Base-by-base conservation (phyloP, 345 rosid genomes). In the Rhizophora mangle region DNA sequence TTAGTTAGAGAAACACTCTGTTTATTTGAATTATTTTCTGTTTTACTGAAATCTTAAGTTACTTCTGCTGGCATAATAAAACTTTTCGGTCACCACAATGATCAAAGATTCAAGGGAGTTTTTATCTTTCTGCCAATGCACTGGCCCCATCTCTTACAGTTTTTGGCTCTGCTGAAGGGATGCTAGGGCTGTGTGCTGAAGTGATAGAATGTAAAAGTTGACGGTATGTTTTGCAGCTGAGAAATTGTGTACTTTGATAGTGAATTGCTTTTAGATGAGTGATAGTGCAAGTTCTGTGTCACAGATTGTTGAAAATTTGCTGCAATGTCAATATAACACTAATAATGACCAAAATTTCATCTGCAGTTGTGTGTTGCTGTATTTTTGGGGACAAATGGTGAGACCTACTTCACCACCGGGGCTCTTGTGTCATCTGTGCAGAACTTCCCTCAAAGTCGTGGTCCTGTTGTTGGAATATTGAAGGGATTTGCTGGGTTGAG, bases 401-500 rank as follows among this genome's bases (percentile, higher is more conserved):
- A 96, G 74, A 96, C 99, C 70, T 89, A 92, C 87, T 92, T 88
- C 93, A 96, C 92, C 59, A 90, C 99, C 6, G 92, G 74, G 20
- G 84, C 99, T 73, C 72, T 96, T 68, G 95, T 96, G 69, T 96
- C 98, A 62, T 87, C 96, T 22, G 99, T 96, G 74, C 93, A 88
- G 31, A 96, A 96, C 85, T 92, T 92, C 67, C 98, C 98, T 1
- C 90, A 89, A 79, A 96, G 95, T 72, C 69, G 95, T 55, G 98
- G 97, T 75, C 99, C 98, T 6, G 93, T 96, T 69, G 98, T 96
- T n/a, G 95, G 95, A 72, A 92, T 96, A 68, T 88, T 92, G 79
- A 96, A 96, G 72, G 99, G 98, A n/a, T 92, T 92, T 80, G 96
- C 95, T 27, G 97, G 99, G 19, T 82, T 92, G 63, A 85, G 95